Conservation (phyloP, 768 basidiomycete genomes). For the Wakefieldia striispora region DNA sequence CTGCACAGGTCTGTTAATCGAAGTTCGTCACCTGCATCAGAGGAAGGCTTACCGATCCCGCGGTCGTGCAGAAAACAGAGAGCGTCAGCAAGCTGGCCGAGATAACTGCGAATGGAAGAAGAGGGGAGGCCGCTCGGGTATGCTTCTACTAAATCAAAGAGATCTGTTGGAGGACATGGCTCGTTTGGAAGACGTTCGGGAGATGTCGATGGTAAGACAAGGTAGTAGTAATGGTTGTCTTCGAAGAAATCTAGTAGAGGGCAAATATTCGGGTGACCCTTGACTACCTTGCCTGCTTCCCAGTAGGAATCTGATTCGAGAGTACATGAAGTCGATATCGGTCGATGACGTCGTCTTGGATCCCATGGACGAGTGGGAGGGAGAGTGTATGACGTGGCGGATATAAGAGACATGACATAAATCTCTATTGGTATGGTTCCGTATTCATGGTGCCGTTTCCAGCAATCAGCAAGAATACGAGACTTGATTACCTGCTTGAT, state of each 20-base stretch:
- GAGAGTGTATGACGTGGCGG: conserved; percentile 76
- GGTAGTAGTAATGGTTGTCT: conserved; percentile 93
- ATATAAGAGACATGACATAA: conserved; percentile 89
- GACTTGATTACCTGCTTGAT: conserved; percentile 99
- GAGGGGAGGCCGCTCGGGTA: conserved; percentile 85
- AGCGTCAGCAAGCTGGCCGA: conserved; percentile 94
- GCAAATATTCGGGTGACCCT: conserved; percentile 95
- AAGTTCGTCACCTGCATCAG: conserved; percentile 1
- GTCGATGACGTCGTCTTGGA: conserved; percentile 49
- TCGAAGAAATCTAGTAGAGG: conserved; percentile 96
- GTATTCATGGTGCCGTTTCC: conserved; percentile 94
- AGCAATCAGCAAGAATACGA: conserved; percentile 97
- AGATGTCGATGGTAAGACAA: conserved; percentile 78
- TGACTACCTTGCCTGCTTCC: conserved; percentile 67
- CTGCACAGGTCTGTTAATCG: conserved; percentile 35
- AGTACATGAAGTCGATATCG: conserved; percentile 18
- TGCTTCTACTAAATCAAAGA: conserved; percentile 93
- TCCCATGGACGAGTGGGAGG: conserved; percentile 82
- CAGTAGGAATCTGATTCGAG: conserved; percentile 40
- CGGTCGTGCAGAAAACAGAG: conserved; percentile 84
- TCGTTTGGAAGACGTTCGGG: conserved; percentile 54
- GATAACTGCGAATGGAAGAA: conserved; percentile 70
- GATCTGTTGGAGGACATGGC: conserved; percentile 66
- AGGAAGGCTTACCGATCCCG: conserved; percentile 70
- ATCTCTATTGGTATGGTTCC: conserved; percentile 99